These are phyloP conservation scores for Epichloe coenophiala DNA, from an alignment of 2,329 filamentous ascomycete species.

Conservation along the genomic window DNA sequence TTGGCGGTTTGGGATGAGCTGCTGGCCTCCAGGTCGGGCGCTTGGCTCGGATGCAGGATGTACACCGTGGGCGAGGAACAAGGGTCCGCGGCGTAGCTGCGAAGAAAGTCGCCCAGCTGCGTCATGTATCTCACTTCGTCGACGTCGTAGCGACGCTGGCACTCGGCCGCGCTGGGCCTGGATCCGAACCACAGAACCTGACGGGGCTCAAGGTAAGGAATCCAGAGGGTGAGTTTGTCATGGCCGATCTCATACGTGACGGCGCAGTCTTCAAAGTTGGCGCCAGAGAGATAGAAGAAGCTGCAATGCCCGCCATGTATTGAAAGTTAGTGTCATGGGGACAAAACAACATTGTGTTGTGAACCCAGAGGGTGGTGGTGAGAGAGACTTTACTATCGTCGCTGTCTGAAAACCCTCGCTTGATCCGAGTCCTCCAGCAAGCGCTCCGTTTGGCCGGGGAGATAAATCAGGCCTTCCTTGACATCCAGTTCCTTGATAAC, in stretches of 20 bases:
- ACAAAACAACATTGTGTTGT: no score
- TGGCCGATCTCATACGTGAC: slow-evolving; percentile 43
- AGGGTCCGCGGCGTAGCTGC: slow-evolving; percentile 19
- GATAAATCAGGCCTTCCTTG: slow-evolving; percentile 38
- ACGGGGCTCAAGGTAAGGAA: slow-evolving; percentile 52
- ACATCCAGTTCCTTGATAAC: slow-evolving; percentile 37
- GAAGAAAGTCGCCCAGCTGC: slow-evolving; percentile 36
- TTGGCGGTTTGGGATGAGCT: slow-evolving; percentile 6
- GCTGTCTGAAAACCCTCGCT: slow-evolving; percentile 40
- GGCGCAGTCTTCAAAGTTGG: slow-evolving; percentile 38
- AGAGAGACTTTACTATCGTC: slow-evolving; percentile 36
- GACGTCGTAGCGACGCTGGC: slow-evolving; percentile 49
- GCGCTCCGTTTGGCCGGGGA: slow-evolving; percentile 36
- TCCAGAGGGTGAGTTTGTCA: slow-evolving; percentile 58
- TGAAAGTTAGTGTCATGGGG: background rate
- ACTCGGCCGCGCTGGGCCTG: slow-evolving; percentile 46
- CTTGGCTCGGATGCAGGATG: slow-evolving; percentile 35
- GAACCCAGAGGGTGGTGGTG: no score
- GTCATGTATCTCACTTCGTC: slow-evolving; percentile 52
- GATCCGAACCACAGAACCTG: slow-evolving; percentile 51
- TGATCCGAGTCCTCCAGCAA: slow-evolving; percentile 47
- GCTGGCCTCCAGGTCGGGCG: slow-evolving; percentile 9
- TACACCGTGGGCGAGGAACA: slow-evolving; percentile 28
- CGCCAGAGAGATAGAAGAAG: slow-evolving; percentile 46
- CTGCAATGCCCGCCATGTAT: slow-evolving; percentile 16